Percentiles rank a stretch among this genome's conserved stretches.
Conservation (phyloP, 2,329 filamentous ascomycete genomes). For the Pseudogymnoascus sp. region DNA sequence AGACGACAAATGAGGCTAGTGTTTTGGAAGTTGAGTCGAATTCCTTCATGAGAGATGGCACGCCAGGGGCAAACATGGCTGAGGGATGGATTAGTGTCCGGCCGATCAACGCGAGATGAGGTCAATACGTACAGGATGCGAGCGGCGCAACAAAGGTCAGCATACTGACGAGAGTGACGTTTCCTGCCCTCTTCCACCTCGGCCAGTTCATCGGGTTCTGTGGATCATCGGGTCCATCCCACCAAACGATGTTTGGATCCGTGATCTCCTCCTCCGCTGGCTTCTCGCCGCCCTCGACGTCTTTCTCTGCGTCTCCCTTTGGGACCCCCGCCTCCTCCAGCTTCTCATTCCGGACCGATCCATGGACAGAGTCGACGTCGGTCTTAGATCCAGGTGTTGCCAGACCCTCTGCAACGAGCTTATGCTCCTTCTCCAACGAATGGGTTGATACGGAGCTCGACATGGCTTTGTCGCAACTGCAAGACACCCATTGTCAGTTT, state of each 20-base stretch:
- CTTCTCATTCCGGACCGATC: background rate
- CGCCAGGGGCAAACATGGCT: conserved; percentile 45
- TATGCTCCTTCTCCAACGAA: conserved; percentile 1
- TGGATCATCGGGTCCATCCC: conserved; percentile 23
- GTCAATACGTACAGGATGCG: conserved; percentile 13
- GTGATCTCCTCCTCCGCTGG: background rate
- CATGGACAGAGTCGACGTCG: background rate
- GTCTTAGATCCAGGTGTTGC: background rate
- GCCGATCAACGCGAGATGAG: background rate
- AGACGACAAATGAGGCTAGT: conserved; percentile 57
- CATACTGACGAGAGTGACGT: conserved; percentile 20
- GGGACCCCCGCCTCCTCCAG: background rate
- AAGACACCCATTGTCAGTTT: background rate
- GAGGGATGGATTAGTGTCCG: conserved; percentile 27
- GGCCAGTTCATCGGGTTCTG: conserved; percentile 27
- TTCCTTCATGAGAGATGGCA: conserved; percentile 40
- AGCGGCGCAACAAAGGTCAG: conserved; percentile 23
- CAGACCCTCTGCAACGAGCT: background rate
- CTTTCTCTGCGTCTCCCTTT: background rate
- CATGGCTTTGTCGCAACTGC: background rate
- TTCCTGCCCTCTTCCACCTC: conserved; percentile 23
- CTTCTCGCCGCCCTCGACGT: background rate
- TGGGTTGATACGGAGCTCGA: background rate
- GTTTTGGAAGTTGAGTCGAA: conserved; percentile 35
- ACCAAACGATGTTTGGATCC: conserved; percentile 20